phyloP scores from a whole-genome alignment of 1,284 basidiomycete genomes.

The Austroboletus novae-zelandiae region DNA sequence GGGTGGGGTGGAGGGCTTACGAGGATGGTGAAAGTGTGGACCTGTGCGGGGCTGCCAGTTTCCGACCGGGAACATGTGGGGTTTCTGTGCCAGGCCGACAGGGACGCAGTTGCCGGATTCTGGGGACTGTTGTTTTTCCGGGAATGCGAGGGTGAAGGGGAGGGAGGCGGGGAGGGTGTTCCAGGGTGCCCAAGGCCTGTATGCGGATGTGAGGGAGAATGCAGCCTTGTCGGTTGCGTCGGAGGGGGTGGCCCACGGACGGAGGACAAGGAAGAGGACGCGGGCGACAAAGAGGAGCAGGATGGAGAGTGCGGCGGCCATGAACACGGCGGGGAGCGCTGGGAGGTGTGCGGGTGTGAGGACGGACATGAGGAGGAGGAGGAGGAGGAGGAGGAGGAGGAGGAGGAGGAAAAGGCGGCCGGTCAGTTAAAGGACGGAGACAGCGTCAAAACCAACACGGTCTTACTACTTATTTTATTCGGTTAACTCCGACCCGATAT shows the following conservation, averaged over 20 bases:
- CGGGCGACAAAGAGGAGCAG: constrained; percentile 31
- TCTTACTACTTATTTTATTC: constrained; percentile 24
- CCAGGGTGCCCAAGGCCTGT: constrained; percentile 19
- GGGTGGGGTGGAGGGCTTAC: constrained; percentile 18
- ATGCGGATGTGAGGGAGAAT: constrained; percentile 1
- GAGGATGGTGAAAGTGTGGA: constrained; percentile 33
- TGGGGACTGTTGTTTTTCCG: constrained; percentile 19
- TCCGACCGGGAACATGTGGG: constrained; percentile 14
- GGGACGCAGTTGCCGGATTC: constrained; percentile 7
- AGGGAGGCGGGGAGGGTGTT: constrained; percentile 27
- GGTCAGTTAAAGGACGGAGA: no score
- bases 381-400: constrained; percentile 4
- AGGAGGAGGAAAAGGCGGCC: no score
- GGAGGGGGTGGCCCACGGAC: constrained; percentile 28
- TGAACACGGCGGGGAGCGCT: constrained; percentile 29
- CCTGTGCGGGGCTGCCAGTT: constrained; percentile 24
- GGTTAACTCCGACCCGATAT: constrained; percentile 25
- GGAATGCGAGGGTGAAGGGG: constrained; percentile 22
- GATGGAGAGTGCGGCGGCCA: constrained; percentile 28
- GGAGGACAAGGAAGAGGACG: constrained; percentile 27
- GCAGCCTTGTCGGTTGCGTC: not conserved
- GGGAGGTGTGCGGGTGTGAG: constrained; percentile 32
- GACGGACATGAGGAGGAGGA: constrained; percentile 25
- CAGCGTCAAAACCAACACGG: no score
- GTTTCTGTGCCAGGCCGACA: constrained; percentile 8